Evolutionary conservation across 306 rosid genomes (phyloP).

Genomic region (Lathyrus tuberosus): DNA sequence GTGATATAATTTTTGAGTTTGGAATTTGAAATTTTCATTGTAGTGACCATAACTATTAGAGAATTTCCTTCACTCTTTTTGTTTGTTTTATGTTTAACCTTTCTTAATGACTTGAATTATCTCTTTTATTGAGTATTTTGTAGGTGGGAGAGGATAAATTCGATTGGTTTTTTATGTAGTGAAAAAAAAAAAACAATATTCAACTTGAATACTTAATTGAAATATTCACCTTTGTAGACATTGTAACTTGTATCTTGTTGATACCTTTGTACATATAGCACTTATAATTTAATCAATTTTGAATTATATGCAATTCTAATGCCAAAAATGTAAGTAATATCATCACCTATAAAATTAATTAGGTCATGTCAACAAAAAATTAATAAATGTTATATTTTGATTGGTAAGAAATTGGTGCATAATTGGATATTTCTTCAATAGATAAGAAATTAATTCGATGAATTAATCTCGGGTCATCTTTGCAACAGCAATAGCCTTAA

Average conservation of each 20-base stretch:
- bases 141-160: not conserved
- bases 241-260: too few species aligned
- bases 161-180: slow-evolving; percentile 5
- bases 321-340: not conserved
- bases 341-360: not conserved
- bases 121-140: not conserved
- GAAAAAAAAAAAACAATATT: slow-evolving; percentile 3
- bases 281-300: not conserved
- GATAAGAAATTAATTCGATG: not conserved
- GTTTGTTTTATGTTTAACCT: not conserved
- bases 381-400: slow-evolving; percentile 20
- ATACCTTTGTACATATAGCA: not conserved
- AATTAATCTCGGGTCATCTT: too few species aligned
- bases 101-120: not conserved
- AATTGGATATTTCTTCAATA: slow-evolving; percentile 12
- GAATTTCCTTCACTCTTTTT: not conserved
- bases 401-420: slow-evolving; percentile 28
- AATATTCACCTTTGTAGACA: not conserved
- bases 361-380: slow-evolving; percentile 10
- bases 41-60: slow-evolving; percentile 28
- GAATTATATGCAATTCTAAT: slow-evolving; percentile 13
- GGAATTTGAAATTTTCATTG: slow-evolving; percentile 40
- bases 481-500: too few species aligned
- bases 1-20: slow-evolving; percentile 42
- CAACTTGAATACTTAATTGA: slow-evolving; percentile 5